phyloP scores from a whole-genome alignment of 495 filamentous ascomycete species.

The Lasiosphaeriaceae sp. region DNA sequence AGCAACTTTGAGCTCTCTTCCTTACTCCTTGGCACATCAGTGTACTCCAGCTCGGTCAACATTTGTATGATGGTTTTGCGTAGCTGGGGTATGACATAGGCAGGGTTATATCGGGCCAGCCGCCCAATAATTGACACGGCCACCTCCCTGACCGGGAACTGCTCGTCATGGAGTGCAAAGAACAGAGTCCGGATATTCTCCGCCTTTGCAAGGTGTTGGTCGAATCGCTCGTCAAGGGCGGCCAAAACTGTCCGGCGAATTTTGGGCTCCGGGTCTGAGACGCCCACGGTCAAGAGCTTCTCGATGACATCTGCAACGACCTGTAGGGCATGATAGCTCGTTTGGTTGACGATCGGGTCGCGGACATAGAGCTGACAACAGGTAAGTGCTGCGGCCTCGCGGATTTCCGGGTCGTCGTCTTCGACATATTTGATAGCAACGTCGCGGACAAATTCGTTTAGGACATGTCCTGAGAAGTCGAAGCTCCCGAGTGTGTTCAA shows the following conservation, averaged over 20 bases:
- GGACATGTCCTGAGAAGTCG: constrained; percentile 85
- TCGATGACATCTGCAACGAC: constrained; percentile 97
- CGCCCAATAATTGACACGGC: constrained; percentile 95
- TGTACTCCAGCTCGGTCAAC: constrained; percentile 90
- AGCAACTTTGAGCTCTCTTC: constrained; percentile 94
- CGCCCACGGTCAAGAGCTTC: constrained; percentile 87
- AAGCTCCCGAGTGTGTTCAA: constrained; percentile 93
- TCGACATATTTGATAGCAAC: constrained; percentile 98
- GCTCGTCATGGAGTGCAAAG: constrained; percentile 92
- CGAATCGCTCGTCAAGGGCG: constrained; percentile 88
- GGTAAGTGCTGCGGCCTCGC: constrained; percentile 90
- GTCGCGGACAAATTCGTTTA: constrained; percentile 98
- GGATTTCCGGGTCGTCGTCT: constrained; percentile 87
- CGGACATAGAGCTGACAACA: constrained; percentile 96
- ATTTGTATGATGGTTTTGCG: constrained; percentile 94
- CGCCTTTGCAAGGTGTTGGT: constrained; percentile 88
- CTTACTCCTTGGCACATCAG: constrained; percentile 87
- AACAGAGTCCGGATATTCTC: constrained; percentile 95
- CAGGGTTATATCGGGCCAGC: constrained; percentile 85
- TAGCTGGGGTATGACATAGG: constrained; percentile 92
- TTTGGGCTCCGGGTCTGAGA: constrained; percentile 83
- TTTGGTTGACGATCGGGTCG: constrained; percentile 96
- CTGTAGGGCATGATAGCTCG: constrained; percentile 90
- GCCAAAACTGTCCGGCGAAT: constrained; percentile 84
- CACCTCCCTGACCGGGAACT: constrained; percentile 86